Evolutionary conservation across 2,329 filamentous ascomycete genomes (phyloP).

Genomic region (Colletotrichum costaricense): DNA sequence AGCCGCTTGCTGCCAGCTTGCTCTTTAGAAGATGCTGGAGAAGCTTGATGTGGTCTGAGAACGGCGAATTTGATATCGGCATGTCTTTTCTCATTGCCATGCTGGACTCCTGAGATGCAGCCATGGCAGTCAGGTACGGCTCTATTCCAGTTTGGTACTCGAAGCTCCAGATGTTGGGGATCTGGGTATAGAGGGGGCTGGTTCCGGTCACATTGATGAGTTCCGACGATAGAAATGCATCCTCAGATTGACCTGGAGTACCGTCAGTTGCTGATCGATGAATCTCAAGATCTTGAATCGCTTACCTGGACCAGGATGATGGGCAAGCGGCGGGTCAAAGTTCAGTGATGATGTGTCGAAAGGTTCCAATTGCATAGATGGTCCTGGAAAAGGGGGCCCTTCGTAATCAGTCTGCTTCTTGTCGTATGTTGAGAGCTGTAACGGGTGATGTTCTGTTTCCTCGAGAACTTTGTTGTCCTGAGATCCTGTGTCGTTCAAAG

Average conservation of each 20-base stretch:
- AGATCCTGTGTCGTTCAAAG: slow-evolving; percentile 36
- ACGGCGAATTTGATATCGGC: slow-evolving; percentile 43
- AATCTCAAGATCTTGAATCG: fast-evolving
- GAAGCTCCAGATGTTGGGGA: slow-evolving; percentile 45
- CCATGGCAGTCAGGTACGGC: slow-evolving; percentile 41
- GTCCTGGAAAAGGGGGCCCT: background rate
- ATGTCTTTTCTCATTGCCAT: slow-evolving; percentile 41
- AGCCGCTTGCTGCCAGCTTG: slow-evolving; percentile 38
- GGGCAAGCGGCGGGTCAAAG: background rate
- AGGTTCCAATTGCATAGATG: background rate
- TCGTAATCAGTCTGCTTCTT: background rate
- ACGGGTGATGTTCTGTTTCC: background rate
- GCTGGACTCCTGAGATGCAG: slow-evolving; percentile 38
- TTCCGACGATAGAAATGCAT: background rate
- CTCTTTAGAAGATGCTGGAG: slow-evolving; percentile 41
- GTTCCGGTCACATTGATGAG: slow-evolving; percentile 24
- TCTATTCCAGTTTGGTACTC: slow-evolving; percentile 46
- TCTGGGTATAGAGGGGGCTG: slow-evolving; percentile 39
- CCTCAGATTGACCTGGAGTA: background rate
- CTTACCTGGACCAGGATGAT: background rate
- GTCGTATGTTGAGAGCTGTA: background rate
- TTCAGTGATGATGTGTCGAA: background rate
- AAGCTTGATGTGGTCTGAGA: slow-evolving; percentile 45
- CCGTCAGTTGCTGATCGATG: background rate
- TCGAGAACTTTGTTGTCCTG: background rate